Evolutionary conservation across 805 yeast species (phyloP), one percentile per base, ranked within the genome.

Genomic region (Candida gorgasii): DNA sequence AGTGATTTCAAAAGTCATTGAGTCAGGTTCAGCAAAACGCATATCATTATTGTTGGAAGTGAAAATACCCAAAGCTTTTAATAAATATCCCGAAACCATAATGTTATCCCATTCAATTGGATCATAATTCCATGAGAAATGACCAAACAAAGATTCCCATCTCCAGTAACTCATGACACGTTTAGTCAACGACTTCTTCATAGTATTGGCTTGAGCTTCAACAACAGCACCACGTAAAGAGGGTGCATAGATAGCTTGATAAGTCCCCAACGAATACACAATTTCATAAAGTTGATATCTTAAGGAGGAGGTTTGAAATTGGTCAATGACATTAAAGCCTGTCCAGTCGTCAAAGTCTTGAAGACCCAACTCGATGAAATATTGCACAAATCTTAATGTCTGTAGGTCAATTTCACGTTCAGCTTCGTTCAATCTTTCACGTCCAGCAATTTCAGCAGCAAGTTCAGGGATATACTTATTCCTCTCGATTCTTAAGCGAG

Each of bases 311-410:
- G 29, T 26, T 26, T 26, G 29, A 13, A 26, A 26, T 26, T 26
- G 29, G n/a, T 26, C 29, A 26, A 42, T 22, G 17, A 23, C 22
- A 24, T 37, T 32, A 39, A 42, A 42, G 13, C 37, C 37, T 16
- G 42, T 36, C 45, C 45, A 42, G 28, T 42, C 45, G 17, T 42
- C 45, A 30, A 42, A 30, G 30, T 37, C 45, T 37, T 42, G 45
- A 19, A 42, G 37, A 30, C 45, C 45, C 37, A 42, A 42, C 27
- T 42, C 45, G 30, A 42, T 37, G 18, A 36, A 37, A 28, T 42
- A 37, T 31, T 42, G 45, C 13, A 42, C 28, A 19, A 42, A 42
- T 23, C 34, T 42, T 26, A 26, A 26, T 5, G 29, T 42, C 16
- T 36, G 17, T 9, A 42, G 12, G 20, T 42, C 45, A 28, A 36